Evolutionary conservation across 768 basidiomycete species (phyloP).

Genomic region (Kwoniella dendrophila): DNA sequence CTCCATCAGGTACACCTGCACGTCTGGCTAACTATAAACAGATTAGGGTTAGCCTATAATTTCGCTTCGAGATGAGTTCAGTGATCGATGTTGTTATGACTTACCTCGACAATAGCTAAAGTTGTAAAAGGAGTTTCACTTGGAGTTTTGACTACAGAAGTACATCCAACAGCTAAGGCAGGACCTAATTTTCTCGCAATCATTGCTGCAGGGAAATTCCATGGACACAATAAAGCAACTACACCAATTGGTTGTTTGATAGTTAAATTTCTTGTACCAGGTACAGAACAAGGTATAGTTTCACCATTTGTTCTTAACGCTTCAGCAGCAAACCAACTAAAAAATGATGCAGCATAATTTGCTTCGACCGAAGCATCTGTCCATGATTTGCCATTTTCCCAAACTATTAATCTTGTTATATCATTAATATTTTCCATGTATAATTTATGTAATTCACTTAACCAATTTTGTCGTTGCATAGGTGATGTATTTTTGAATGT

Average conservation of each 20-base stretch:
- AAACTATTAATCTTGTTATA: slow-evolving; percentile 78
- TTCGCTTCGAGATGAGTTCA: not conserved
- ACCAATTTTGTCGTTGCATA: slow-evolving; percentile 78
- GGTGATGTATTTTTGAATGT: slow-evolving; percentile 85
- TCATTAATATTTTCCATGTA: slow-evolving; percentile 86
- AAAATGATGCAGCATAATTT: slow-evolving; percentile 60
- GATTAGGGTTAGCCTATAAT: not conserved
- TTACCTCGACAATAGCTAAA: slow-evolving; percentile 85
- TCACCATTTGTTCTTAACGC: slow-evolving; percentile 91
- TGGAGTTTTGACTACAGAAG: slow-evolving; percentile 90
- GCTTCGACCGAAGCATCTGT: slow-evolving; percentile 84
- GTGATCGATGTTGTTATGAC: slow-evolving; percentile 8
- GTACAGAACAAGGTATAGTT: slow-evolving; percentile 74
- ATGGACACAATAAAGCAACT: slow-evolving; percentile 55
- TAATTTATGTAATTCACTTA: slow-evolving; percentile 74
- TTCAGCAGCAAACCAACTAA: slow-evolving; percentile 70
- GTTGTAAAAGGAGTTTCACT: slow-evolving; percentile 93
- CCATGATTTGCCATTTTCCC: slow-evolving; percentile 93
- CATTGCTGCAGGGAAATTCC: slow-evolving; percentile 95
- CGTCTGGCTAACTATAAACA: slow-evolving; percentile 60
- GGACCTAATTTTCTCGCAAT: slow-evolving; percentile 56
- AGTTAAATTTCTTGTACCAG: slow-evolving; percentile 75
- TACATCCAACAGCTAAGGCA: slow-evolving; percentile 90
- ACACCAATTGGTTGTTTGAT: slow-evolving; percentile 80
- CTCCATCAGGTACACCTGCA: slow-evolving; percentile 93